Evolutionary conservation across 2,329 filamentous ascomycete genomes (phyloP), one percentile per base, ranked within the genome.

Genomic region (Epichloe amarillans): DNA sequence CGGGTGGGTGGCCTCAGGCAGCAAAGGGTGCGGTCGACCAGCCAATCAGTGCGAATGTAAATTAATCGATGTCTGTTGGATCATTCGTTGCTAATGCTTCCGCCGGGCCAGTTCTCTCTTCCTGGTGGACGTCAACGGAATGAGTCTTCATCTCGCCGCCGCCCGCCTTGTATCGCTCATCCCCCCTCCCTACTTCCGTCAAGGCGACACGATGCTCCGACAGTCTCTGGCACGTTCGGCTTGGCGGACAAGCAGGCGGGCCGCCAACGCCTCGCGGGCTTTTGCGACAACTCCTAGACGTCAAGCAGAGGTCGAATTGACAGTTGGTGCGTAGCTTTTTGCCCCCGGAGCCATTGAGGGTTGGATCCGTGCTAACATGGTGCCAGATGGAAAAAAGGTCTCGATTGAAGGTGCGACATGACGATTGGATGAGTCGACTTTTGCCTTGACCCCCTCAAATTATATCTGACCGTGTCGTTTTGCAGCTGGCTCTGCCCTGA

Each of bases 301-400:
- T 69, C 80, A 80, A 62, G 91, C 89, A 61, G 89, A 97, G 76
- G 90, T 98, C 65, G 89, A 96, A 79, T 82, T 98, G 70, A 98
- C 91, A 65, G 82, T 96, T 76, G 88, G 88, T 94, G 63, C 65
- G 66, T 61, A 58, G 46, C 45, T 43, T 46, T 57, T 52, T 58
- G 55, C 55, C 47, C 53, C 45, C 49, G 46, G 46, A 57, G 57
- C 66, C 61, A 65, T 67, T 67, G 64, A 56, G 47, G 30, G 50
- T 35, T 40, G 43, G 46, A 54, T 40, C 33, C 38, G 54, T 55
- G 61, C 66, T 71, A 61, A 71, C 64, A 43, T 39, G 39, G 52
- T 44, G 59, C 43, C 66, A 90, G 91, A 98, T 81, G 93, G 91
- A 67, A 95, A 95, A 77, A 95, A 96, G 73, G 85, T 98, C 51